Percentiles rank a stretch among this genome's conserved stretches.
These are phyloP conservation scores for Lasiodiplodia theobromae DNA, from an alignment of 2,329 filamentous ascomycete species.

Conservation along the genomic window DNA sequence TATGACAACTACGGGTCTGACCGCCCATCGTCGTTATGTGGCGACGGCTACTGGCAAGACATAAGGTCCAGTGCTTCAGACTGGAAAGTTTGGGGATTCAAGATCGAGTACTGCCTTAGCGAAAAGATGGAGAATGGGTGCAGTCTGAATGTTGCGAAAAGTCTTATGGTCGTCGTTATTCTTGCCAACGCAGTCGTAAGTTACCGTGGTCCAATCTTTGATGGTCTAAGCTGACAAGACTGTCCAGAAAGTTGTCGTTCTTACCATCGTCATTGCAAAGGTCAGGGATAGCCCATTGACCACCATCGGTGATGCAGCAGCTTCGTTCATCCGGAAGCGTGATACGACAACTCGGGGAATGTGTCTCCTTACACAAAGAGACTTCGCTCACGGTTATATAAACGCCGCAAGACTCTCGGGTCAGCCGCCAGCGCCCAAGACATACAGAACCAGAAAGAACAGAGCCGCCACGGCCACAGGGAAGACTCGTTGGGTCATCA, in stretches of 20 bases:
- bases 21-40: constrained; percentile 12
- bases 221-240: neutral
- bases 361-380: constrained; percentile 3
- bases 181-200: constrained; percentile 1
- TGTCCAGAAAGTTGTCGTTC: neutral
- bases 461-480: neutral
- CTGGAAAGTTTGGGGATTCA: constrained; percentile 4
- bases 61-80: neutral
- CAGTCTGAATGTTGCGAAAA: neutral
- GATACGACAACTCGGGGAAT: constrained; percentile 17
- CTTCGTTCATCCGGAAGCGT: constrained; percentile 33
- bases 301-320: constrained; percentile 37
- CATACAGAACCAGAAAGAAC: neutral
- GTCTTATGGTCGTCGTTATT: neutral
- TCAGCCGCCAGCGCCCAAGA: neutral
- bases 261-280: neutral
- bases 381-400: neutral
- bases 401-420: neutral
- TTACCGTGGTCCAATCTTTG: neutral
- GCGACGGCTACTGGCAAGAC: constrained; percentile 16
- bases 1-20: neutral
- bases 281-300: constrained; percentile 32
- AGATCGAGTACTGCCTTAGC: constrained; percentile 22
- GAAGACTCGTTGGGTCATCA: neutral
- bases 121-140: constrained; percentile 2